Base-by-base conservation (phyloP, 2,329 filamentous ascomycete genomes). In the Lachnellula subtilissima region DNA sequence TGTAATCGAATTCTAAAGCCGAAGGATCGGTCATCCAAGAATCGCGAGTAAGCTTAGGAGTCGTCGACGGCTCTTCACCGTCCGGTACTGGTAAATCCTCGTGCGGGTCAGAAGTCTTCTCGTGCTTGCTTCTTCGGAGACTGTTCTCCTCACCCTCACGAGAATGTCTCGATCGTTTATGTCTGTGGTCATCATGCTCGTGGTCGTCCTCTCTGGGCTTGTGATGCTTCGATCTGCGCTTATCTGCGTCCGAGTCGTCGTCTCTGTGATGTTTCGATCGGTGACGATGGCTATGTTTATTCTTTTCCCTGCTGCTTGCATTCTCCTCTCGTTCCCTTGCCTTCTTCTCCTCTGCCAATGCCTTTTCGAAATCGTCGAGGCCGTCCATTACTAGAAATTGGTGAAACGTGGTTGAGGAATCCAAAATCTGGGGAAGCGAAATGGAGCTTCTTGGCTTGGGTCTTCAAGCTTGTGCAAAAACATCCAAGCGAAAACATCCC, bases 21-120 rank as follows among this genome's bases (percentile, higher is more conserved):
- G 89, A 89, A 0, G 93, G 91, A 0, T 87, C 87, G 57, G 91
- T 87, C 94, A 99, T 99, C 92, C 95, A 99, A 0, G 88, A 83
- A 71, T 97, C 94, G 61, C 95, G 84, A 63, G 85, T 80, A 35
- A 58, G 51, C 45, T 63, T 63, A 11, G 59, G 61, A 14, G 48
- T 56, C 59, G 15, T 59, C 58, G 32, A 66, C 57, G 15, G 69
- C 36, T 75, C 74, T 60, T 79, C 77, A 22, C 83, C 79, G 37
- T 82, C 75, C 0, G 78, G 79, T 4, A 78, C 62, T 2, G 79
- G 78, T 0, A 79, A 65, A 55, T 82, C 78, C 52, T 78, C 73
- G 57, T 81, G 80, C 0, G 75, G 71, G 59, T 81, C 78, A 5
- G 74, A 71, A 1, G 64, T 66, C 54, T 79, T 80, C 36, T 73